Percentiles rank a stretch among this genome's conserved stretches.
Conservation (phyloP, 2,329 filamentous ascomycete genomes). For the Aspergillus alliaceus region DNA sequence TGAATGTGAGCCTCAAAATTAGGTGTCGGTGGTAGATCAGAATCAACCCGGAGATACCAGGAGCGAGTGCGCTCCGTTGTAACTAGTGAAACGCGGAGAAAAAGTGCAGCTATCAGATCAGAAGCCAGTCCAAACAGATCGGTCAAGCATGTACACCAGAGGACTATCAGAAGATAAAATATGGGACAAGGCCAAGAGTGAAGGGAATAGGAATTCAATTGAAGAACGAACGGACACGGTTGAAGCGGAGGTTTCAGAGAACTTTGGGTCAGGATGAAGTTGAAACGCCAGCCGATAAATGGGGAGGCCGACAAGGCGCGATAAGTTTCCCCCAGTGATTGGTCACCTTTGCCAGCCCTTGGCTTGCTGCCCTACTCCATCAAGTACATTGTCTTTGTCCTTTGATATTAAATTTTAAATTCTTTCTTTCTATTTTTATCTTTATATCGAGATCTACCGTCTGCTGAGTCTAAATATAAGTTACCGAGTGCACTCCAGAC, state of each 20-base stretch:
- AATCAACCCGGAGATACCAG: slow-evolving; percentile 2
- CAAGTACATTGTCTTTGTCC: no score
- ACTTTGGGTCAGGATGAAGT: slow-evolving; percentile 2
- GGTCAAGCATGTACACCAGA: not conserved
- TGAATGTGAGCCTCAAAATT: slow-evolving; percentile 1
- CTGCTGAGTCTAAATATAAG: no score
- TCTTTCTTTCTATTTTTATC: not conserved
- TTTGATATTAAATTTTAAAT: no score
- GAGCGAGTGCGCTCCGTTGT: not conserved
- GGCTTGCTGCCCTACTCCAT: no score
- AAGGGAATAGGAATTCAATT: not conserved
- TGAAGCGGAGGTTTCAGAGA: not conserved
- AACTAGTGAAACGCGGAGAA: slow-evolving; percentile 18
- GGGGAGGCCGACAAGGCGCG: not conserved
- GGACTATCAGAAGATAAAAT: not conserved
- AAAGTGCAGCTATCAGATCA: slow-evolving; percentile 16
- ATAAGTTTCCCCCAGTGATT: slow-evolving; percentile 15
- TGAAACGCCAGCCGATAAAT: slow-evolving; percentile 1
- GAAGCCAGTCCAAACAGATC: slow-evolving; percentile 2
- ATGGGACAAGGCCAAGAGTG: not conserved
- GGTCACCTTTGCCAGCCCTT: not conserved
- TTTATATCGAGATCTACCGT: no score
- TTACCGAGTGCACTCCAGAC: no score
- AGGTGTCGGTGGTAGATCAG: slow-evolving; percentile 2
- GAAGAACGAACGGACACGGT: not conserved